Conservation (phyloP, 2,329 filamentous ascomycete species). For the Coniochaeta hoffmannii region DNA sequence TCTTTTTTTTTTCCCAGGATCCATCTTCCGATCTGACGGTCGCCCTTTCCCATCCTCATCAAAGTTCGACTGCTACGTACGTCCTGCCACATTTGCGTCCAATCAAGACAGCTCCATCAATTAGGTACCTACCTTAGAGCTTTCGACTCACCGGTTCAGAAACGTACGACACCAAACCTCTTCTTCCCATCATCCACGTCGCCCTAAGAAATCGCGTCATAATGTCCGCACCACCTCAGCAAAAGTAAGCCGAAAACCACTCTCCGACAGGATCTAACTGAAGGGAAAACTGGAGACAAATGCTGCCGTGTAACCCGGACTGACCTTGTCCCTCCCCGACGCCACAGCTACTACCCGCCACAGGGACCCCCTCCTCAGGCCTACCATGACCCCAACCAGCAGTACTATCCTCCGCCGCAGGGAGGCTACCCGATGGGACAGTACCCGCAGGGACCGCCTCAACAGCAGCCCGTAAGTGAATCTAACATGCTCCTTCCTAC, state of each 20-base stretch:
- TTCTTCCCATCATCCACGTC: background rate
- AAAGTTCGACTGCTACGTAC: background rate
- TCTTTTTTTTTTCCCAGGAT: background rate
- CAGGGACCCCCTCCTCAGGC: background rate
- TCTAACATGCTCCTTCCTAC: background rate
- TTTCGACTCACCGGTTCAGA: no score
- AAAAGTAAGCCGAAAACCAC: background rate
- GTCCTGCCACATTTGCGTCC: background rate
- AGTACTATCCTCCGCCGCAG: background rate
- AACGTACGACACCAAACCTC: background rate
- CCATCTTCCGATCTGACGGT: background rate
- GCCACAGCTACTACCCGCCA: constrained; percentile 2
- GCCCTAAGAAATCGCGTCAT: background rate
- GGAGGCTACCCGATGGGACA: background rate
- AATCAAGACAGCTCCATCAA: background rate
- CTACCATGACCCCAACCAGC: background rate
- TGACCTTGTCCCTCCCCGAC: background rate
- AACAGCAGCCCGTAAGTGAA: background rate
- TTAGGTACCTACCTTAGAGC: background rate
- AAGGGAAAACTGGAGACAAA: background rate
- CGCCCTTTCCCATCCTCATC: background rate
- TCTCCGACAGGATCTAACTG: background rate
- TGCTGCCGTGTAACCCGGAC: background rate
- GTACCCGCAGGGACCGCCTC: background rate
- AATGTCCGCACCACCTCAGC: background rate